phyloP scores from a whole-genome alignment of 768 basidiomycete species.

The Rhizopogon rudus region DNA sequence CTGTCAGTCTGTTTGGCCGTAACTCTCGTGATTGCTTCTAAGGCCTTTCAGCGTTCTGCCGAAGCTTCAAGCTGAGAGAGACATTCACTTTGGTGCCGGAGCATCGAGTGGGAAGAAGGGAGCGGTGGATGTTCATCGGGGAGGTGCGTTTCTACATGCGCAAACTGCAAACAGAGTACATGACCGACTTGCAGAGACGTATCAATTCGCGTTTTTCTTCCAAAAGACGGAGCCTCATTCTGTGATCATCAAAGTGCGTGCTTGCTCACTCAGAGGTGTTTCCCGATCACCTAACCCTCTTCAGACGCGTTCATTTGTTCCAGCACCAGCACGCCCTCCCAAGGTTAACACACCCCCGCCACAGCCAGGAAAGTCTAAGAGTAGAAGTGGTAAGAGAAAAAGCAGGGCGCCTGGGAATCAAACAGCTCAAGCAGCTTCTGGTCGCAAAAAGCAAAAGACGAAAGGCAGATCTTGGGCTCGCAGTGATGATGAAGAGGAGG shows the following conservation, averaged over 20 bases:
- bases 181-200: slow-evolving; percentile 49
- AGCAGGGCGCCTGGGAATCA: slow-evolving; percentile 6
- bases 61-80: slow-evolving; percentile 60
- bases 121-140: slow-evolving; percentile 78
- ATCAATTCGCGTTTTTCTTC: slow-evolving; percentile 91
- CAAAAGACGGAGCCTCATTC: slow-evolving; percentile 80
- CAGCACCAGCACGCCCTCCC: slow-evolving; percentile 16
- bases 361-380: slow-evolving; percentile 12
- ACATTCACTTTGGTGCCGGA: slow-evolving; percentile 35
- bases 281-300: neutral
- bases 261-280: neutral
- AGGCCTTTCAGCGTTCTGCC: slow-evolving; percentile 51
- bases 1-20: slow-evolving; percentile 36
- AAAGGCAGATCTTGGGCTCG: slow-evolving; percentile 30
- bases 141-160: slow-evolving; percentile 43
- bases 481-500: slow-evolving; percentile 20
- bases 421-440: slow-evolving; percentile 1
- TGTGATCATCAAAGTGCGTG: slow-evolving; percentile 71
- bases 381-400: slow-evolving; percentile 19
- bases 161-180: slow-evolving; percentile 4
- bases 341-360: slow-evolving; percentile 1
- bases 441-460: slow-evolving; percentile 33
- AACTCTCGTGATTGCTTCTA: neutral
- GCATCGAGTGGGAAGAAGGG: slow-evolving; percentile 51
- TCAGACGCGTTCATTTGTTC: slow-evolving; percentile 39